phyloP scores from a whole-genome alignment of 2,329 filamentous ascomycete genomes.

The Colletotrichum camelliae region DNA sequence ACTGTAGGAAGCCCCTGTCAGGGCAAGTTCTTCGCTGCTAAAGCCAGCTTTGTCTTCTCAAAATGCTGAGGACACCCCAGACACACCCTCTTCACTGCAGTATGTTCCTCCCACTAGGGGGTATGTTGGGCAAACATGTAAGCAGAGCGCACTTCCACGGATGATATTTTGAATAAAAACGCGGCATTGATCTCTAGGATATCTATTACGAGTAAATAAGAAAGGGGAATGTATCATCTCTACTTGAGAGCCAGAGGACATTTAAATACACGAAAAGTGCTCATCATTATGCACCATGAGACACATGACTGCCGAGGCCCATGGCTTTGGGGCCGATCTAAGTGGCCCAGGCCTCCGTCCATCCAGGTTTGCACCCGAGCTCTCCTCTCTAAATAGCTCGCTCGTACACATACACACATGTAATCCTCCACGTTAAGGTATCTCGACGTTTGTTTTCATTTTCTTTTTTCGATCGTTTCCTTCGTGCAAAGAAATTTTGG shows the following conservation, averaged over 20 bases:
- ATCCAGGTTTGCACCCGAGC: conserved; percentile 6
- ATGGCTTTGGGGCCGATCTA: neutral
- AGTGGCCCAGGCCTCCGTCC: neutral
- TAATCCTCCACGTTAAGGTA: neutral
- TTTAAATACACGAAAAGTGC: neutral
- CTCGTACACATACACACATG: neutral
- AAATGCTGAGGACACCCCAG: too few species aligned
- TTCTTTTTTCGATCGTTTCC: neutral
- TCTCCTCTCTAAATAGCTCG: conserved; percentile 9
- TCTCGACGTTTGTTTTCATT: neutral
- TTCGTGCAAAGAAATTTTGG: neutral
- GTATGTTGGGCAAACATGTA: too few species aligned
- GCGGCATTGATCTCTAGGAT: neutral
- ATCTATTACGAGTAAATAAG: neutral
- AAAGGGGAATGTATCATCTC: neutral
- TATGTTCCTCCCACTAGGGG: too few species aligned
- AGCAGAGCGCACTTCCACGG: too few species aligned
- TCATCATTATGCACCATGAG: neutral
- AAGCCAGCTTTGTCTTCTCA: too few species aligned
- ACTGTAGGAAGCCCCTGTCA: too few species aligned
- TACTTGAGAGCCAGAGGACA: neutral
- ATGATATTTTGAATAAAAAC: too few species aligned
- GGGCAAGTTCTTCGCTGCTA: too few species aligned
- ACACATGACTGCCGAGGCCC: neutral
- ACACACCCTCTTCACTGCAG: too few species aligned